Evolutionary conservation across 169 alveolate species (phyloP).

Genomic region (Blepharisma undulans): DNA sequence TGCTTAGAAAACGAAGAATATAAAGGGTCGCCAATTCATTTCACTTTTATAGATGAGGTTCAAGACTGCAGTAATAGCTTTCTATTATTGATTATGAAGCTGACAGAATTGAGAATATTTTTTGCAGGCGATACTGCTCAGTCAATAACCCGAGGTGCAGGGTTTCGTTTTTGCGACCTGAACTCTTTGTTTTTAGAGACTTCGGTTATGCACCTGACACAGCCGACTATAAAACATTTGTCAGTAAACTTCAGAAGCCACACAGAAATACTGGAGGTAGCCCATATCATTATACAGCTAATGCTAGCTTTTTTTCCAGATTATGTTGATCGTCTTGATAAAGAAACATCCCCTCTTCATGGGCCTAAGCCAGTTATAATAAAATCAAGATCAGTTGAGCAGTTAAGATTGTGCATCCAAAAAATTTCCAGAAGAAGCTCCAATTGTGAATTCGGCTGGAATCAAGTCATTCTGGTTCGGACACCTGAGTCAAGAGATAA

Average conservation of each 20-base stretch:
- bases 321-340: constrained; percentile 70
- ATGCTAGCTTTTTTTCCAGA: constrained; percentile 75
- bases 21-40: constrained; percentile 46
- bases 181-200: constrained; percentile 54
- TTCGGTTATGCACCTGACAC: background rate
- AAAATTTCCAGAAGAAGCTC: background rate
- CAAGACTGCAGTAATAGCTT: constrained; percentile 57
- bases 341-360: constrained; percentile 50
- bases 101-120: constrained; percentile 58
- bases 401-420: background rate
- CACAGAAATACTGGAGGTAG: constrained; percentile 69
- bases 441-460: constrained; percentile 72
- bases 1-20: background rate
- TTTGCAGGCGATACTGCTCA: constrained; percentile 88
- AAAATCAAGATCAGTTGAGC: background rate
- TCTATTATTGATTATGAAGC: constrained; percentile 36
- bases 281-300: constrained; percentile 65
- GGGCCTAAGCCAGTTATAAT: constrained; percentile 72
- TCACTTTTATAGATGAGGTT: constrained; percentile 75
- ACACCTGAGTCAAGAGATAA: constrained; percentile 63
- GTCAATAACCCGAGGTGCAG: constrained; percentile 83
- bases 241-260: constrained; percentile 81
- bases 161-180: constrained; percentile 80
- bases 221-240: constrained; percentile 49
- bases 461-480: constrained; percentile 80